These are phyloP conservation scores for Yarrowia sp. DNA, from an alignment of 805 yeast species.

Conservation along the genomic window DNA sequence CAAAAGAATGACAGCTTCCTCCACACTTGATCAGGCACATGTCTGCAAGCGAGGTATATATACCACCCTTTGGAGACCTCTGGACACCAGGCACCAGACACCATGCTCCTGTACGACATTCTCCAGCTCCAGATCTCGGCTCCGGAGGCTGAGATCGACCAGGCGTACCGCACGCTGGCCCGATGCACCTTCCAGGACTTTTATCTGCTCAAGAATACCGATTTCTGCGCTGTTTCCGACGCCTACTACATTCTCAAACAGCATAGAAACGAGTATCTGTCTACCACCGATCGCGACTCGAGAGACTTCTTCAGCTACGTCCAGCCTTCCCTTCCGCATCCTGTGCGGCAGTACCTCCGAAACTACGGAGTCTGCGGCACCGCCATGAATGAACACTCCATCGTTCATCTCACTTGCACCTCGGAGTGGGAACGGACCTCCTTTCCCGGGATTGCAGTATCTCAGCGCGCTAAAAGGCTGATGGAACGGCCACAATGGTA, in stretches of 20 bases:
- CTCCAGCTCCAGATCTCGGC: slow-evolving; percentile 1
- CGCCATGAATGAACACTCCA: background rate
- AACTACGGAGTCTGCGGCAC: slow-evolving; percentile 4
- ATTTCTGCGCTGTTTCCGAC: slow-evolving; percentile 8
- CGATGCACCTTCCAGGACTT: slow-evolving; percentile 7
- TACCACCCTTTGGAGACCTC: too few relatives aligned
- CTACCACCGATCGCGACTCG: slow-evolving; percentile 3
- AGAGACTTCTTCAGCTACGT: slow-evolving; percentile 5
- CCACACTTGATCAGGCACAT: background rate
- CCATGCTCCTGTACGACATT: slow-evolving; percentile 16
- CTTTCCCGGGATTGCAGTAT: background rate
- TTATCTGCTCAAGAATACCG: background rate
- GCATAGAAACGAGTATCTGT: slow-evolving; percentile 3
- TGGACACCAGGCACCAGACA: background rate
- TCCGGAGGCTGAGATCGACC: slow-evolving; percentile 8
- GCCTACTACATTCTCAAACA: slow-evolving; percentile 17
- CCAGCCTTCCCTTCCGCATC: slow-evolving; percentile 1
- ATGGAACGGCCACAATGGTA: slow-evolving; percentile 19
- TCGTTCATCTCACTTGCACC: slow-evolving; percentile 10
- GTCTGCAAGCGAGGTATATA: background rate
- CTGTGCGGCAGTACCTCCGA: background rate
- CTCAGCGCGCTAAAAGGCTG: background rate
- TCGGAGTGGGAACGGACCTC: slow-evolving; percentile 2
- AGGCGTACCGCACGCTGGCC: slow-evolving; percentile 11
- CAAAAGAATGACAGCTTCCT: background rate